Percentiles rank a stretch among this genome's conserved stretches.
phyloP scores from a whole-genome alignment of 2,329 filamentous ascomycete species.

The Thelonectria rubi region DNA sequence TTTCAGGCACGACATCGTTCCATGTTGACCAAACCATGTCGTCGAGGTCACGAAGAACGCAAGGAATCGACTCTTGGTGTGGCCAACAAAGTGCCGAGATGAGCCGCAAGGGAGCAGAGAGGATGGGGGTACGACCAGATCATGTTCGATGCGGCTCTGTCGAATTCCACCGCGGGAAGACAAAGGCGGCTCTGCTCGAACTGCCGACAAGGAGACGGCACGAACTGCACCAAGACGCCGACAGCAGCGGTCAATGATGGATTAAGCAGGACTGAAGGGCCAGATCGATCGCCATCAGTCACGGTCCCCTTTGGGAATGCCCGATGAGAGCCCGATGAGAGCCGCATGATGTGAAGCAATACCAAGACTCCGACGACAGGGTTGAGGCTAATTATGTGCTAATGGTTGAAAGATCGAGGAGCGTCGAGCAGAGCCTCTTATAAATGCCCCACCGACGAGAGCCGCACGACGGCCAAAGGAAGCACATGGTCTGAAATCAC shows the following conservation, averaged over 20 bases:
- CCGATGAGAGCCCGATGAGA: constrained; percentile 4
- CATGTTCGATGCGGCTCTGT: not conserved
- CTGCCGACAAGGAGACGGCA: not conserved
- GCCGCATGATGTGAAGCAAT: constrained; percentile 14
- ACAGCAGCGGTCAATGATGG: constrained; percentile 2
- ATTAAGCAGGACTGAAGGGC: not conserved
- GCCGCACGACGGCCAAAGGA: constrained; percentile 34
- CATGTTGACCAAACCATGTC: constrained; percentile 3
- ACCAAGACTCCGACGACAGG: constrained; percentile 23
- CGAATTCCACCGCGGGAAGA: not conserved
- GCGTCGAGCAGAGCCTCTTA: constrained; percentile 35
- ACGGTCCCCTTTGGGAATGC: not conserved
- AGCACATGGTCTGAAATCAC: constrained; percentile 26
- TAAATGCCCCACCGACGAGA: constrained; percentile 25
- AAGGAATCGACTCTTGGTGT: not conserved
- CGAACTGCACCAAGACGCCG: not conserved
- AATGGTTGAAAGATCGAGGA: constrained; percentile 34
- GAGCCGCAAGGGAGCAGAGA: not conserved
- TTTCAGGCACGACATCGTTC: not conserved
- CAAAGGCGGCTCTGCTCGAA: not conserved
- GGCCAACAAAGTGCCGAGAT: constrained; percentile 1
- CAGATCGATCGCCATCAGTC: not conserved
- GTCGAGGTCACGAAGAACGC: not conserved
- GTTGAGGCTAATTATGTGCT: constrained; percentile 38
- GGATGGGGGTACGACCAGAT: not conserved